Evolutionary conservation across 495 filamentous ascomycete genomes (phyloP).

Genomic region (Chaetomium tenue): DNA sequence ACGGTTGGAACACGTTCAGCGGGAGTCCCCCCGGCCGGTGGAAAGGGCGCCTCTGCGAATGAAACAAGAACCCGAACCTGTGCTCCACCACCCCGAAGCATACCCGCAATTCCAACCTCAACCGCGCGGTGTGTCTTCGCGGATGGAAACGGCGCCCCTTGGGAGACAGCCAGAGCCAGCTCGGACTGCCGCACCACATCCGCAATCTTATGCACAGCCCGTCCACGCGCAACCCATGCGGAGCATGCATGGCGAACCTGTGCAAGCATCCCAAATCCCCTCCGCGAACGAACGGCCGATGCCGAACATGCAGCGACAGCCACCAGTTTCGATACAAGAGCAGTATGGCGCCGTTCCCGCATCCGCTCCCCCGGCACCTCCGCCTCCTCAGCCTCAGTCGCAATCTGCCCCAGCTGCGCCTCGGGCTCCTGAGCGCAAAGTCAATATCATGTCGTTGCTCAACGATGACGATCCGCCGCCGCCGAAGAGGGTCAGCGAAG

Average conservation of each 20-base stretch:
- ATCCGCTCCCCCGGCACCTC: conserved; percentile 36
- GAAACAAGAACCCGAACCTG: conserved; percentile 48
- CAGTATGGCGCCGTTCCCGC: conserved; percentile 35
- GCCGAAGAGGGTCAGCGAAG: conserved; percentile 45
- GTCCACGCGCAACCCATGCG: conserved; percentile 38
- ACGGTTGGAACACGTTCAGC: conserved; percentile 29
- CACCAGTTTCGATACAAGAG: conserved; percentile 39
- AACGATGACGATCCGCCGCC: conserved; percentile 50
- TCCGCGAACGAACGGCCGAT: conserved; percentile 31
- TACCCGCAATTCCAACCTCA: conserved; percentile 35
- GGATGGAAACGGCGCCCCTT: conserved; percentile 41
- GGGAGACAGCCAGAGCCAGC: conserved; percentile 46
- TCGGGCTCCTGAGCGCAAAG: conserved; percentile 44
- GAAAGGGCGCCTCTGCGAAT: conserved; percentile 38
- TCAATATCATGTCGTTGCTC: conserved; percentile 51
- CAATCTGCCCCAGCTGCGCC: conserved; percentile 33
- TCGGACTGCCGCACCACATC: conserved; percentile 37
- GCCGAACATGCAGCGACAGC: conserved; percentile 34
- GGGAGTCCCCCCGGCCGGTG: conserved; percentile 35
- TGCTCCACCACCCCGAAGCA: conserved; percentile 30
- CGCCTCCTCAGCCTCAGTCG: conserved; percentile 27
- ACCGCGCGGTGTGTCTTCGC: conserved; percentile 35
- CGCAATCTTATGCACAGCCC: conserved; percentile 35
- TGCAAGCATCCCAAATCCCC: conserved; percentile 30
- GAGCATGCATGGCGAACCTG: conserved; percentile 34